A percentile compares a stretch with the other conserved stretches of the same genome.
phyloP scores from a whole-genome alignment of 2,329 filamentous ascomycete species.

The Phoma sp. region DNA sequence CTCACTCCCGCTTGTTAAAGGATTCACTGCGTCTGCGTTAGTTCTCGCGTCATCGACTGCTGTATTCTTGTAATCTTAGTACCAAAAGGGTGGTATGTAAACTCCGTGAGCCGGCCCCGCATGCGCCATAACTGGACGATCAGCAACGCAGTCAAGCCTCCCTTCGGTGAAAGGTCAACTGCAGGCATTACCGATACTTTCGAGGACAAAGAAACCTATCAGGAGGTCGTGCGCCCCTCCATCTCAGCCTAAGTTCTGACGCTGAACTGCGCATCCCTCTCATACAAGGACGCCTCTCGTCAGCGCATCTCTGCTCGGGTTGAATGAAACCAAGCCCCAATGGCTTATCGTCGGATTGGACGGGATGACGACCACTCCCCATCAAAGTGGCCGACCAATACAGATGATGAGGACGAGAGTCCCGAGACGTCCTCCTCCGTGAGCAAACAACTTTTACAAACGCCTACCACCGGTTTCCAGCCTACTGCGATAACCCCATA shows the following conservation, averaged over 20 bases:
- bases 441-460: neutral
- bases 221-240: conserved; percentile 13
- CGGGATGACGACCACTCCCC: conserved; percentile 4
- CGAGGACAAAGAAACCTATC: conserved; percentile 20
- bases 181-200: conserved; percentile 5
- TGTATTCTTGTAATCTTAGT: conserved; percentile 9
- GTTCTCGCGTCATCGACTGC: conserved; percentile 31
- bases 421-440: neutral
- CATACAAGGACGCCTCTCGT: conserved; percentile 23
- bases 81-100: conserved; percentile 26
- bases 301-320: conserved; percentile 22
- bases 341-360: conserved; percentile 23
- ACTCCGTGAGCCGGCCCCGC: conserved; percentile 42
- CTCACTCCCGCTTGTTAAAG: neutral
- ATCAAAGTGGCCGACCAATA: too few relatives aligned
- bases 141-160: conserved; percentile 25
- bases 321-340: conserved; percentile 21
- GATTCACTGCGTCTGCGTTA: conserved; percentile 4
- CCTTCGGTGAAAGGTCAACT: conserved; percentile 13
- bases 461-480: conserved; percentile 1
- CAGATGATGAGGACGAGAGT: conserved; percentile 14
- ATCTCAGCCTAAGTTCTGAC: conserved; percentile 25
- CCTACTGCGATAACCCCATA: neutral
- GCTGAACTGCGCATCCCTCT: conserved; percentile 11
- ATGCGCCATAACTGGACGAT: conserved; percentile 32